A percentile compares a stretch with the other conserved stretches of the same genome.
These are phyloP conservation scores for Euphorbia lathyris DNA, from an alignment of 345 rosid genomes.

Conservation along the genomic window DNA sequence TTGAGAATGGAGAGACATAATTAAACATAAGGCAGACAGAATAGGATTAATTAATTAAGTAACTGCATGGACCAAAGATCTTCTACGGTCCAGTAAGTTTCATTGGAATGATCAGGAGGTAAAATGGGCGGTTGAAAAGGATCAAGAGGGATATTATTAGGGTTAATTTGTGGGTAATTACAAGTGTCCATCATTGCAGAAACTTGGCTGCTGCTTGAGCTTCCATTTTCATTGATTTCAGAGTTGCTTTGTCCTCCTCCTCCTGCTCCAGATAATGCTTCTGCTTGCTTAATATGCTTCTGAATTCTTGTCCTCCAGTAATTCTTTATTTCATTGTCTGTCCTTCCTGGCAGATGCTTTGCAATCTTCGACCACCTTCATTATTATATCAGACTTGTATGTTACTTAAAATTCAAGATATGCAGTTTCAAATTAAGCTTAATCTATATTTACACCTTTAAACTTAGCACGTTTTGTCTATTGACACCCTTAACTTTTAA, in stretches of 20 bases:
- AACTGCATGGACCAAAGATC: slow-evolving; percentile 80
- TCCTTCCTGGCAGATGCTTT: slow-evolving; percentile 94
- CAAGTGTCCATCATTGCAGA: slow-evolving; percentile 43
- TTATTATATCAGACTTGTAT: too few relatives aligned
- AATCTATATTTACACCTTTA: too few relatives aligned
- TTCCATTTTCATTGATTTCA: slow-evolving; percentile 37
- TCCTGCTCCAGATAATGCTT: slow-evolving; percentile 26
- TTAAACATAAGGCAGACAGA: too few relatives aligned
- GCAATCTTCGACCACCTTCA: slow-evolving; percentile 97
- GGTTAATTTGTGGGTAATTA: slow-evolving; percentile 18
- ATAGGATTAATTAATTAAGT: slow-evolving; percentile 36
- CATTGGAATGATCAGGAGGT: slow-evolving; percentile 40
- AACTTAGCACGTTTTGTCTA: too few relatives aligned
- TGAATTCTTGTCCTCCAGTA: slow-evolving; percentile 97
- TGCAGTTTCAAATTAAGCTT: too few relatives aligned
- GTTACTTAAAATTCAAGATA: too few relatives aligned
- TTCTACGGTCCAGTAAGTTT: slow-evolving; percentile 76
- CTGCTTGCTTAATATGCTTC: slow-evolving; percentile 72
- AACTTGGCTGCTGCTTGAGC: slow-evolving; percentile 14
- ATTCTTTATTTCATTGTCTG: slow-evolving; percentile 95
- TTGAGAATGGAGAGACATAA: too few relatives aligned
- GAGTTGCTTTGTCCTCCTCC: slow-evolving; percentile 18
- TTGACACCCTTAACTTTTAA: too few relatives aligned
- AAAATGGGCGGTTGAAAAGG: neutral
- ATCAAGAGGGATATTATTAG: neutral